Base-by-base conservation (phyloP, 2,329 filamentous ascomycete species). In the Parasarocladium wereldwijsianum region DNA sequence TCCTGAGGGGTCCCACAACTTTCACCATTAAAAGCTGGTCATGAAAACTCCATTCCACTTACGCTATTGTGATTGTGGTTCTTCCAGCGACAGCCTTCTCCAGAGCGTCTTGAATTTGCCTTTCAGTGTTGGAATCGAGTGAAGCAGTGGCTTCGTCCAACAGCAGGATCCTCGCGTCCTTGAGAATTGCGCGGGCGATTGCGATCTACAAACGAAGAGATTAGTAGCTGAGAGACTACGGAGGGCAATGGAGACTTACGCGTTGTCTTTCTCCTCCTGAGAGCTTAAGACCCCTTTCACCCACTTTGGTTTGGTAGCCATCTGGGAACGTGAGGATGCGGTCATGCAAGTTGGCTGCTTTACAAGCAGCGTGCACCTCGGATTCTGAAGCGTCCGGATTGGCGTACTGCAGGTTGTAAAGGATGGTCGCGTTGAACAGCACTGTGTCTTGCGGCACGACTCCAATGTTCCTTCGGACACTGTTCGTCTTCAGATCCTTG, bases 61-160 rank as follows among this genome's bases (percentile, higher is more conserved):
- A 56, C 42, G 64, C 64, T 10, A 68, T 64, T 2, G 62, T 64
- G 32, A 68, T 62, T 0, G 63, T 68, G 0, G 64, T 68, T 21
- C 64, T 53, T 3, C 62, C 62, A 4, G 50, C 47, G 11, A 56
- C 62, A 6, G 66, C 52, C 16, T 51, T 53, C 36, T 57, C 53
- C 15, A 67, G 59, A 5, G 63, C 63, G 29, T 62, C 55, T 41
- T 73, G 69, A 21, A 74, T 73, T 32, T 64, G 57, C 19, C 61
- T 58, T 41, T 74, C 68, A 1, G 67, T 73, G 16, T 69, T 62
- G 0, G 70, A 68, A 31, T 79, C 69, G 14, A 83, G 63, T 3
- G 76, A 75, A 1, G 73, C 76, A 4, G 79, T 81, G 0, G 77
- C 71, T 47, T 83, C 77, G 40, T 83, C 77, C 0, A 83, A 58